Evolutionary conservation across 495 filamentous ascomycete species (phyloP), one percentile per base, ranked within the genome.

Genomic region (Annulohypoxylon nitens): DNA sequence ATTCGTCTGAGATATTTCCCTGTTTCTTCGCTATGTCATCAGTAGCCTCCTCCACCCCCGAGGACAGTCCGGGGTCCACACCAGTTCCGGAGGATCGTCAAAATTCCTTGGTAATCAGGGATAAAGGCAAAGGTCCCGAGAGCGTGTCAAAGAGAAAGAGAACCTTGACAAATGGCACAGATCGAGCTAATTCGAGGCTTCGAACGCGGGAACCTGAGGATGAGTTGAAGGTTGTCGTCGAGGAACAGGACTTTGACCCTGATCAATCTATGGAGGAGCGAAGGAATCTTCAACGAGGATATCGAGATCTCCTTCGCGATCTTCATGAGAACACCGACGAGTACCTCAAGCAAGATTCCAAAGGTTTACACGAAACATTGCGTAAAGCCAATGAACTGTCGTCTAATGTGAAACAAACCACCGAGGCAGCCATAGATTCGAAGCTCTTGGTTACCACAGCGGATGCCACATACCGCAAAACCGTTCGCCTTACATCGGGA

Each of bases 371-470:
- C 41, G 81, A 88, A 11, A 91, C 88, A 3, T 71, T 98, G 4
- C 64, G 85, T 5, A 84, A 87, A 68, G 89, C 91, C 2, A 91
- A 98, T 75, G 70, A 83, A 2, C 79, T 90, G 9, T 91, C 90
- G 75, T 79, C 79, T 30, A 83, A 88, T 37, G 93, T 98, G 57
- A 96, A 93, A 71, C 95, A 98, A 76, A 97, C 96, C 1, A 88
- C 88, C n/a, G 97, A 99, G 78, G 96, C 96, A 1, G 93, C 91
- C 2, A 90, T 97, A 65, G 96, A 99, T 76, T 92, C 95, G 0
- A 90, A 93, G 47, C 84, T 96, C 43, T 84, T 98, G 9, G 92
- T 97, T 10, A 87, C 84, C 37, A 88, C 90, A 0, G 90, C 93
- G 18, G 96, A 98, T 69, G 81, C 94, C 2, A 89, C 91, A 0